Base-by-base conservation (phyloP, 2,329 filamentous ascomycete species). In the Raffaelea ambrosiae region DNA sequence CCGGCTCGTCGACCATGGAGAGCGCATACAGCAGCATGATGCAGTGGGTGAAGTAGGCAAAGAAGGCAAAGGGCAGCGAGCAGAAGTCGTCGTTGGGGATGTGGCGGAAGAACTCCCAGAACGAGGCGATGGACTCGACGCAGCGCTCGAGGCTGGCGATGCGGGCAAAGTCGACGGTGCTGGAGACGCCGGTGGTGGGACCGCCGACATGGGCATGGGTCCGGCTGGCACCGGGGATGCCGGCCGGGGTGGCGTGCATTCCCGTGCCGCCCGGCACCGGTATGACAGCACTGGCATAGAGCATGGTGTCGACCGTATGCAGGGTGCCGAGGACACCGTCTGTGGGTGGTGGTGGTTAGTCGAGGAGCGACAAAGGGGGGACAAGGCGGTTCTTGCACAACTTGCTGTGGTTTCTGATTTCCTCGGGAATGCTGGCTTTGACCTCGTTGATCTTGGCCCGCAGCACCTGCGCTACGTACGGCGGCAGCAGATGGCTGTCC, bases 281-380 rank as follows among this genome's bases (percentile, higher is more conserved):
- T 18, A 48, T 20, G 45, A 61, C 22, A 55, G 59, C 57, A 58
- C 59, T 48, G 31, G 71, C 66, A n/a, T 63, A 56, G 35, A 73
- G 62, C 5, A 61, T 51, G 16, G 68, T 57, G 14, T 69, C 66
- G 3, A 63, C 55, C 38, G 59, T 60, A 48, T 61, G 58, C 1
- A 71, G 50, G n/a, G 65, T 58, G 4, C 61, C 60, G 11, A 57
- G 55, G 18, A 70, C 53, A 3, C 63, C 52, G 4, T 61, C 69
- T 72, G n/a, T n/a, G n/a, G n/a, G n/a, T n/a, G n/a, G n/a, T 36
- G 11, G 16, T 19, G 2, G 13, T 18, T 4, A 16, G 19, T 42
- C 38, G 39, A 19, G 26, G 18, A 20, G 29, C 36, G n/a, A 36
- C 50, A 16, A 16, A n/a, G 1, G n/a, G n/a, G 13, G 26, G 13